Conservation (phyloP, 2,329 filamentous ascomycete genomes). For the Golovinomyces cichoracearum region DNA sequence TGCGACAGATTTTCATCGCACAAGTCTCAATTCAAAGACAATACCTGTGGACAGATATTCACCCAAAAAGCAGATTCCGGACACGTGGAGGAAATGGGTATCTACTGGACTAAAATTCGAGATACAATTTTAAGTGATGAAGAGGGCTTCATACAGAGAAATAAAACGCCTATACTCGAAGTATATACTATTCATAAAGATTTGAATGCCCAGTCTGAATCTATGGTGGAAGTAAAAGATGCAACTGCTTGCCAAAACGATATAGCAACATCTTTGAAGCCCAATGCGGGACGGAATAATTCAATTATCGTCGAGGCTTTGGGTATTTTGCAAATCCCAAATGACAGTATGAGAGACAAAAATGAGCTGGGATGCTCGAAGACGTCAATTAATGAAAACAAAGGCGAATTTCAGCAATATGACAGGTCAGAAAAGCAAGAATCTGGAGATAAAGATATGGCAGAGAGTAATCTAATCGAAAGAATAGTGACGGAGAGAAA, state of each 20-base stretch:
- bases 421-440: too few species aligned
- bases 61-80: background rate
- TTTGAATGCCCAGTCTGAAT: background rate
- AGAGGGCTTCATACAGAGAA: background rate
- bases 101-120: background rate
- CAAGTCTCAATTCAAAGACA: background rate
- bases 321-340: too few species aligned
- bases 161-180: background rate
- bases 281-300: too few species aligned
- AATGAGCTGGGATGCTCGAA: too few species aligned
- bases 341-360: too few species aligned
- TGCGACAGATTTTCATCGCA: background rate
- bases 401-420: too few species aligned
- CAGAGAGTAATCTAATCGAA: too few species aligned
- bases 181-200: background rate
- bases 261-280: background rate
- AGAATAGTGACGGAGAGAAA: too few species aligned
- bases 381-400: too few species aligned
- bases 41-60: background rate
- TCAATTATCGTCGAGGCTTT: too few species aligned
- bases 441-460: too few species aligned
- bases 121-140: background rate
- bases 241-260: background rate
- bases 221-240: background rate
- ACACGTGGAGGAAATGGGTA: background rate